These are phyloP conservation scores for Aspergillus sp. DNA, from an alignment of 2,329 filamentous ascomycete species.

Conservation along the genomic window DNA sequence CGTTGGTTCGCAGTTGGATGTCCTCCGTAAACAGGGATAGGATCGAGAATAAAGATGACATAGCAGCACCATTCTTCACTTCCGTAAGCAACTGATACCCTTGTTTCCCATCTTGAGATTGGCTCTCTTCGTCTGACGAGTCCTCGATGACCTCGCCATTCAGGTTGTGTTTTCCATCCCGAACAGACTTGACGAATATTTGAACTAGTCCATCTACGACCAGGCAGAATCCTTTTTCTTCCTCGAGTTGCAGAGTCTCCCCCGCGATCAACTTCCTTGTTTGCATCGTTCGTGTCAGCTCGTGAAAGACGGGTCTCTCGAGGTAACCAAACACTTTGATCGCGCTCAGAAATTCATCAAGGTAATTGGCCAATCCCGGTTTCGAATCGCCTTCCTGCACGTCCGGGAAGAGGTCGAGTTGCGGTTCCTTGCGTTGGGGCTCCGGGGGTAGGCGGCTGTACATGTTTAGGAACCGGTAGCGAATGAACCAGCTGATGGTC, in stretches of 20 bases:
- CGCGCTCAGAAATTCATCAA: slow-evolving; percentile 96
- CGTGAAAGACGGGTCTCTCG: slow-evolving; percentile 94
- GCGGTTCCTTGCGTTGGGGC: slow-evolving; percentile 91
- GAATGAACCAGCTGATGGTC: slow-evolving; percentile 87
- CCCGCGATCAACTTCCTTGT: slow-evolving; percentile 94
- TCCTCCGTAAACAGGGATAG: slow-evolving; percentile 96
- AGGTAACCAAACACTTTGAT: slow-evolving; percentile 99
- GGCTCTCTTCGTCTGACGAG: slow-evolving; percentile 69
- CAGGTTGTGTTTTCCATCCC: slow-evolving; percentile 39
- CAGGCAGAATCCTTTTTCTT: slow-evolving; percentile 96
- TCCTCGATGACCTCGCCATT: slow-evolving; percentile 48
- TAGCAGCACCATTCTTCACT: slow-evolving; percentile 94
- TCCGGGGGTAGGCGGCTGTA: slow-evolving; percentile 92
- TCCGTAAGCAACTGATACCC: slow-evolving; percentile 94
- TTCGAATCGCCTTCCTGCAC: slow-evolving; percentile 87
- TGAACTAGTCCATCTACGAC: slow-evolving; percentile 96
- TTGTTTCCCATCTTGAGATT: slow-evolving; percentile 64
- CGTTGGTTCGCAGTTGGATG: slow-evolving; percentile 71
- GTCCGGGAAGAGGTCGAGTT: slow-evolving; percentile 93
- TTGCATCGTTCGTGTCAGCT: slow-evolving; percentile 97
- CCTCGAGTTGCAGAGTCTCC: slow-evolving; percentile 90
- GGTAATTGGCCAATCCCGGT: slow-evolving; percentile 87
- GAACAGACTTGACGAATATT: slow-evolving; percentile 93
- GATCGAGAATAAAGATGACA: slow-evolving; percentile 98
- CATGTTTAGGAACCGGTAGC: slow-evolving; percentile 96